Percentiles rank a stretch among this genome's conserved stretches.
Conservation (phyloP, 495 filamentous ascomycete genomes). For the Cercophora scortea region DNA sequence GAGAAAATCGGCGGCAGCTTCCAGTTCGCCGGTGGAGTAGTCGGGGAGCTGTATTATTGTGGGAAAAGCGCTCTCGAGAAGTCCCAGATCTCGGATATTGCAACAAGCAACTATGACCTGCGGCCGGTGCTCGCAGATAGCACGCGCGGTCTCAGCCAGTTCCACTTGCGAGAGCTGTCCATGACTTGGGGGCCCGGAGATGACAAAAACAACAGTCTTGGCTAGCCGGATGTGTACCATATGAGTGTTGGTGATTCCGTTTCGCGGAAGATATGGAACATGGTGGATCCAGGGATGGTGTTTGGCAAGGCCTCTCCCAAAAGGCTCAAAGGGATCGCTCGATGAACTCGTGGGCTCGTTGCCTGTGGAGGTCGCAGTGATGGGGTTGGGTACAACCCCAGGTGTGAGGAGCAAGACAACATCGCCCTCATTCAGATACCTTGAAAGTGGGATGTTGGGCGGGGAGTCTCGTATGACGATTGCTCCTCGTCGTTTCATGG, state of each 20-base stretch:
- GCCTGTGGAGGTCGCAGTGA: constrained; percentile 3
- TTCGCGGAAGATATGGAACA: constrained; percentile 49
- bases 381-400: constrained; percentile 39
- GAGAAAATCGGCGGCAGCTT: constrained; percentile 46
- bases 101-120: constrained; percentile 44
- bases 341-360: constrained; percentile 5
- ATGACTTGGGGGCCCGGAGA: constrained; percentile 29
- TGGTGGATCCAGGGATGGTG: constrained; percentile 50
- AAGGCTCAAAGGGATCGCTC: constrained; percentile 52
- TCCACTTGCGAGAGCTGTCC: constrained; percentile 33
- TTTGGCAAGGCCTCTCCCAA: constrained; percentile 47
- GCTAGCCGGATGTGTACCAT: constrained; percentile 52
- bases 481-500: constrained; percentile 1
- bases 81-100: constrained; percentile 24
- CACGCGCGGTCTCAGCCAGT: constrained; percentile 33
- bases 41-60: constrained; percentile 40
- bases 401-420: constrained; percentile 54
- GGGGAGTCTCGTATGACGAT: constrained; percentile 26
- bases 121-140: constrained; percentile 39
- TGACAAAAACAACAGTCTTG: constrained; percentile 46
- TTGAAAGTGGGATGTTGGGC: constrained; percentile 33
- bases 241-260: constrained; percentile 52
- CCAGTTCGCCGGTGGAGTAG: constrained; percentile 43
- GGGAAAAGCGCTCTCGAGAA: constrained; percentile 33
- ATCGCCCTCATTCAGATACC: constrained; percentile 34